Conservation (phyloP, 371 early-diverging fungal genomes). For the Paramicrosporidium saccamoebae region DNA sequence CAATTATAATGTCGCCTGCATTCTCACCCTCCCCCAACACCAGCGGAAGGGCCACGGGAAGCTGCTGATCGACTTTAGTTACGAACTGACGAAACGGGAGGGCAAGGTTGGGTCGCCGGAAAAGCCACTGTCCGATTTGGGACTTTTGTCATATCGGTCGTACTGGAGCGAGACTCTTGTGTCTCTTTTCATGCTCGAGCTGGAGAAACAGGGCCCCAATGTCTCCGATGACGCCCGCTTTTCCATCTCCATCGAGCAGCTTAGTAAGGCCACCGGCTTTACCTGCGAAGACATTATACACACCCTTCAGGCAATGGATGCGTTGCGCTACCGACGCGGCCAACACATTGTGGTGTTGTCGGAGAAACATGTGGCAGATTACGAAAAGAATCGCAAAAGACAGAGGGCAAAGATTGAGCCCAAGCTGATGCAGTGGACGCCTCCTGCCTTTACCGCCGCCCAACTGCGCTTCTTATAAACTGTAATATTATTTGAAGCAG, state of each 20-base stretch:
- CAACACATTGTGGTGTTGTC: slow-evolving; percentile 63
- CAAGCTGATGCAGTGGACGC: slow-evolving; percentile 33
- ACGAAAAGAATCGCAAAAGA: slow-evolving; percentile 26
- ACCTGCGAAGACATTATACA: slow-evolving; percentile 75
- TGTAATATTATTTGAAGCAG: too few relatives aligned
- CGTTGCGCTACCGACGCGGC: slow-evolving; percentile 75
- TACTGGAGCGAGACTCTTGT: slow-evolving; percentile 79
- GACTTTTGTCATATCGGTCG: slow-evolving; percentile 69
- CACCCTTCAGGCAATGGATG: slow-evolving; percentile 61
- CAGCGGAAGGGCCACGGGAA: slow-evolving; percentile 95
- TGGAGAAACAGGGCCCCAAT: slow-evolving; percentile 9
- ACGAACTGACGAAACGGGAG: slow-evolving; percentile 84
- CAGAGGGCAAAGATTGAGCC: slow-evolving; percentile 38
- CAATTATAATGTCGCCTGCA: slow-evolving; percentile 97
- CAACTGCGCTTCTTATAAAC: slow-evolving; percentile 27
- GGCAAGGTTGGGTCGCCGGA: slow-evolving; percentile 88
- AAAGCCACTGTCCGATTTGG: slow-evolving; percentile 95
- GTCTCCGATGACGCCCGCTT: slow-evolving; percentile 5
- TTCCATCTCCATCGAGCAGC: slow-evolving; percentile 25
- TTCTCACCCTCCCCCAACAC: slow-evolving; percentile 90
- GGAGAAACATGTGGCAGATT: slow-evolving; percentile 49
- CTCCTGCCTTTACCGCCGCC: slow-evolving; percentile 32
- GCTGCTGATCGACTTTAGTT: slow-evolving; percentile 82
- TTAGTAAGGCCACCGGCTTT: slow-evolving; percentile 48
- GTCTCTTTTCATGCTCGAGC: too few relatives aligned